Evolutionary conservation across 2,329 filamentous ascomycete genomes (phyloP).

Genomic region (Ilyonectria mors-panacis): DNA sequence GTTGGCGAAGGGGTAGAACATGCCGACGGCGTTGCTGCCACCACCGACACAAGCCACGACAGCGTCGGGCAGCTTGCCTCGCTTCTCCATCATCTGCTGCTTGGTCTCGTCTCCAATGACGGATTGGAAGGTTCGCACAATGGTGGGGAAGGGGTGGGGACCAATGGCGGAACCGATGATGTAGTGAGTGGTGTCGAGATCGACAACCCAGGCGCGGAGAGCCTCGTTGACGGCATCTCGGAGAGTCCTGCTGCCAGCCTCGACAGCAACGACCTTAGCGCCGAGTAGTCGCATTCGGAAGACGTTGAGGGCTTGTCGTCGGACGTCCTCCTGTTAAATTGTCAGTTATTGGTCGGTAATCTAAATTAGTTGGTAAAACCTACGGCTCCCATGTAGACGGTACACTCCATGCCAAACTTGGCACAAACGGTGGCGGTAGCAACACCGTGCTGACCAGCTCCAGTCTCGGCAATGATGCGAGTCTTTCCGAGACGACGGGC

Average conservation of each 20-base stretch:
- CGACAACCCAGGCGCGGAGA: conserved; percentile 91
- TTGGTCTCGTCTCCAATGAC: conserved; percentile 97
- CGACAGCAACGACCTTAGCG: conserved; percentile 92
- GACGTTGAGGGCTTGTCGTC: conserved; percentile 95
- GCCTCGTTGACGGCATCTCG: conserved; percentile 96
- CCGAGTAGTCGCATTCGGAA: conserved; percentile 98
- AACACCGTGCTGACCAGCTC: conserved; percentile 97
- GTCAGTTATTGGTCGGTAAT: conserved; percentile 40
- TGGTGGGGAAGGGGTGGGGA: conserved; percentile 97
- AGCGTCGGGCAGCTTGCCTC: conserved; percentile 92
- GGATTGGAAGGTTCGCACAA: conserved; percentile 97
- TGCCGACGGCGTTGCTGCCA: conserved; percentile 94
- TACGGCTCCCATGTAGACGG: conserved; percentile 94
- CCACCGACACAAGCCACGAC: conserved; percentile 98
- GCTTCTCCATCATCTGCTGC: conserved; percentile 86
- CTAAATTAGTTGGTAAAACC: conserved; percentile 42
- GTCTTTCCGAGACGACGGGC: conserved; percentile 92
- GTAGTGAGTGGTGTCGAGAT: conserved; percentile 96
- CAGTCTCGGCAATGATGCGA: conserved; percentile 97
- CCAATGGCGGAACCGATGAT: conserved; percentile 98
- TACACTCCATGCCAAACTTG: conserved; percentile 98
- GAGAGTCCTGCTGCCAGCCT: conserved; percentile 87
- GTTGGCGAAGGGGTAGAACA: conserved; percentile 97
- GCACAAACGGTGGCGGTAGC: conserved; percentile 97
- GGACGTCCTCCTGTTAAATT: conserved; percentile 82